A percentile compares a stretch with the other conserved stretches of the same genome.
phyloP scores from a whole-genome alignment of 768 basidiomycete genomes.

The Lentinula edodes region DNA sequence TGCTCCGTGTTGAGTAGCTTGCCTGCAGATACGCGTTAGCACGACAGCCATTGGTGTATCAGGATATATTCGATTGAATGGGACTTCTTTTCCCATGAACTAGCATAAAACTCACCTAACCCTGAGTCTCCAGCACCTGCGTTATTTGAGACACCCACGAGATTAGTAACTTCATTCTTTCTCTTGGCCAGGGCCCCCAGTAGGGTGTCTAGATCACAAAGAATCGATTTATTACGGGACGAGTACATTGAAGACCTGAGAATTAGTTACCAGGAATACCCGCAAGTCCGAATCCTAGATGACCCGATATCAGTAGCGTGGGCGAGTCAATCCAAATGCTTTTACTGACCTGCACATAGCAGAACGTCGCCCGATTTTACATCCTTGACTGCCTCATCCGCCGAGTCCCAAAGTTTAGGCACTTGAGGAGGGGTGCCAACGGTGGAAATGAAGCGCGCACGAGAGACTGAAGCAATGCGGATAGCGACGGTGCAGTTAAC shows the following conservation, averaged over 20 bases:
- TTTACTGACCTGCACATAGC: constrained; percentile 70
- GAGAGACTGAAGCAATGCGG: background rate
- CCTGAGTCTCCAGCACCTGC: constrained; percentile 69
- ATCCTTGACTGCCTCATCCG: constrained; percentile 78
- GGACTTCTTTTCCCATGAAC: background rate
- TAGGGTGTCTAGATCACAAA: constrained; percentile 57
- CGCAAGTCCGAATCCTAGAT: constrained; percentile 79
- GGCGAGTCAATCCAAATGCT: background rate
- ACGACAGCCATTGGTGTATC: background rate
- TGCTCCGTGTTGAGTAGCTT: constrained; percentile 71
- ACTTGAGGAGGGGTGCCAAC: constrained; percentile 15
- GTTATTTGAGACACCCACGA: constrained; percentile 89
- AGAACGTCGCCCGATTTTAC: constrained; percentile 76
- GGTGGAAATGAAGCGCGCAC: background rate
- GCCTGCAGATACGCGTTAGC: constrained; percentile 34
- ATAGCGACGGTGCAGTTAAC: background rate
- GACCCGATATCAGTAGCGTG: background rate
- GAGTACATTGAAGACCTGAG: background rate
- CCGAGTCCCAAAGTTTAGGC: constrained; percentile 75
- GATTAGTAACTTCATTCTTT: constrained; percentile 54
- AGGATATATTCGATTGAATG: background rate
- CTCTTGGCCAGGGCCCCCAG: constrained; percentile 72
- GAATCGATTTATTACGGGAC: constrained; percentile 1
- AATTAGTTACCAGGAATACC: constrained; percentile 68
- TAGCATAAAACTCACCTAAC: constrained; percentile 41